Conservation (phyloP, 495 filamentous ascomycete species). For the Annulohypoxylon bovei region DNA sequence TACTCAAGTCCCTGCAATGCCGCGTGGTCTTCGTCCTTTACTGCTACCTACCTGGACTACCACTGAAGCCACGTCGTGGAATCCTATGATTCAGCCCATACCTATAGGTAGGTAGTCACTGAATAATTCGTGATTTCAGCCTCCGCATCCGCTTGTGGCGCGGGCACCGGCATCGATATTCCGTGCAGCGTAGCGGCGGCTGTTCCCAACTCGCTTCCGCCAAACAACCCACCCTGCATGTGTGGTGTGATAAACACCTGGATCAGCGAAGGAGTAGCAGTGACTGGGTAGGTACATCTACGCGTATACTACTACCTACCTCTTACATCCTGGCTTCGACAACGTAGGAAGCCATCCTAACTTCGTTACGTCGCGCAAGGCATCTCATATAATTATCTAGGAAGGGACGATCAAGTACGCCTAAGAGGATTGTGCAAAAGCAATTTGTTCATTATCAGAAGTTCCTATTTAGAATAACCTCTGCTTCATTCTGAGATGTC, state of each 20-base stretch:
- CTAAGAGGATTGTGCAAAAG: slow-evolving; percentile 12
- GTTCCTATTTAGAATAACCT: slow-evolving; percentile 45
- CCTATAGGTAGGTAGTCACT: background rate
- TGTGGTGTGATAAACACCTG: slow-evolving; percentile 13
- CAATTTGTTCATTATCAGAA: slow-evolving; percentile 51
- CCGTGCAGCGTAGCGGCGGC: slow-evolving; percentile 16
- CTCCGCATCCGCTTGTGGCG: slow-evolving; percentile 17
- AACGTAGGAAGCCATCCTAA: background rate
- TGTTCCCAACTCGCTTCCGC: slow-evolving; percentile 13
- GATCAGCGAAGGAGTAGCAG: background rate
- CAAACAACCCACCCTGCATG: slow-evolving; percentile 11
- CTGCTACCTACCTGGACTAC: slow-evolving; percentile 1
- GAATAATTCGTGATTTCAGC: slow-evolving; percentile 15
- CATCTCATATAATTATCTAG: slow-evolving; percentile 9
- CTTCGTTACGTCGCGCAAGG: background rate
- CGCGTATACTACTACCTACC: background rate
- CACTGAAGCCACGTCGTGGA: background rate
- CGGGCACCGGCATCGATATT: slow-evolving; percentile 16
- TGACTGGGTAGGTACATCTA: background rate
- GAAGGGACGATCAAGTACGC: background rate
- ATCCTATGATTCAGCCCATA: background rate
- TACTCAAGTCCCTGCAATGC: slow-evolving; percentile 4
- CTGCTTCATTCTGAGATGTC: slow-evolving; percentile 46
- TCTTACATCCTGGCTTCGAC: background rate
- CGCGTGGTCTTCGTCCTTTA: slow-evolving; percentile 4